These are phyloP conservation scores for Ambrosiella beaveri DNA, from an alignment of 2,329 filamentous ascomycete species.

Conservation along the genomic window DNA sequence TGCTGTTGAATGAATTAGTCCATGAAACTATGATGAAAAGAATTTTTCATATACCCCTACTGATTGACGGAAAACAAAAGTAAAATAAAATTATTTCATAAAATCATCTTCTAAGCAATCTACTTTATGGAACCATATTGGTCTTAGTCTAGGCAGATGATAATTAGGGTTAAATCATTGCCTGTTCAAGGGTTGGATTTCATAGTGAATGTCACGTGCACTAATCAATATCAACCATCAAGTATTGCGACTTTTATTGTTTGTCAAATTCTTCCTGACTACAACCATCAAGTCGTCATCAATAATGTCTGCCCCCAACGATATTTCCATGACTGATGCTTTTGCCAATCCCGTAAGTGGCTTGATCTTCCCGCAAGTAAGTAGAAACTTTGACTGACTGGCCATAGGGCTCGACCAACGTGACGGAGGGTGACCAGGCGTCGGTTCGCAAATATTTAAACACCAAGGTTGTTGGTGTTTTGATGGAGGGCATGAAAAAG, in stretches of 20 bases:
- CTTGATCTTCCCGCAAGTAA: neutral
- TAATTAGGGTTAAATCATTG: neutral
- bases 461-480: conserved; percentile 46
- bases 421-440: conserved; percentile 34
- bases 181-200: neutral
- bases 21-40: neutral
- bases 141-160: neutral
- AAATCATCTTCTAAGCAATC: neutral
- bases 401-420: neutral
- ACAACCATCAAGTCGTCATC: neutral
- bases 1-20: conserved; percentile 4
- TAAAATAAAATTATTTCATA: neutral
- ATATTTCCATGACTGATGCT: conserved; percentile 10
- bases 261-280: neutral
- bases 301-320: conserved; percentile 4
- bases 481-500: conserved; percentile 60
- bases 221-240: neutral
- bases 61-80: no score
- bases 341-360: neutral
- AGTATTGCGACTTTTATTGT: no score
- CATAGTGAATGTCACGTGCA: neutral
- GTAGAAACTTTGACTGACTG: neutral
- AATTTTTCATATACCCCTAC: no score
- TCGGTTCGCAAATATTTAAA: conserved; percentile 56
- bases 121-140: no score